Evolutionary conservation across 2,329 filamentous ascomycete species (phyloP), one percentile per base, ranked within the genome.

Genomic region (Colletotrichum tropicicola): DNA sequence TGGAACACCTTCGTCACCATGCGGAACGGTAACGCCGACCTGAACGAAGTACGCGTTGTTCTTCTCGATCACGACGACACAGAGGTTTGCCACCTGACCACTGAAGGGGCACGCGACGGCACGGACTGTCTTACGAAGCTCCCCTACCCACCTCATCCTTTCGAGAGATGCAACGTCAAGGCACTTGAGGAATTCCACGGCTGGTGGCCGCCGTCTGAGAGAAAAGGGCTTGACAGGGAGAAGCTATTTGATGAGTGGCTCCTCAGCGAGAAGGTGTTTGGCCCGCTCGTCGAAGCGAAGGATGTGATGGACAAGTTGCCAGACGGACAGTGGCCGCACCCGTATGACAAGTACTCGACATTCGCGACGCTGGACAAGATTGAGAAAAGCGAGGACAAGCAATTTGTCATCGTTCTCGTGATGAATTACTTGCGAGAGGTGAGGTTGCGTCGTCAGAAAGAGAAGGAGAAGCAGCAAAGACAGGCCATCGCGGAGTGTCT

Each of bases 321-420:
- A 3, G 17, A 15, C 3, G 1, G 19, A 5, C 6, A 21, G 2
- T 52, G 48, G 48, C 48, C 48, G 9, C 32, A 52, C 9, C 17
- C 8, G 10, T 39, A 52, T 3, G 30, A 13, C 21, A 52, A 25
- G 3, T 52, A 37, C 48, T 52, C 48, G 5, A 52, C 48, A 0
- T 25, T 52, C 0, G 19, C 0, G 0, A 39, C 48, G 28, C 32
- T 52, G 19, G 21, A 52, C 0, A 2, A 1, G 0, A n/a, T n/a
- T n/a, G n/a, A n/a, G n/a, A n/a, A n/a, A n/a, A n/a, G n/a, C n/a
- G n/a, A n/a, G n/a, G n/a, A n/a, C n/a, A n/a, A n/a, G n/a, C n/a
- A n/a, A n/a, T n/a, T n/a, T n/a, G n/a, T n/a, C n/a, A n/a, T n/a
- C n/a, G n/a, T n/a, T n/a, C n/a, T n/a, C n/a, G n/a, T n/a, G n/a